Conservation (phyloP, 345 rosid genomes). For the Excoecaria cochinchinensis region DNA sequence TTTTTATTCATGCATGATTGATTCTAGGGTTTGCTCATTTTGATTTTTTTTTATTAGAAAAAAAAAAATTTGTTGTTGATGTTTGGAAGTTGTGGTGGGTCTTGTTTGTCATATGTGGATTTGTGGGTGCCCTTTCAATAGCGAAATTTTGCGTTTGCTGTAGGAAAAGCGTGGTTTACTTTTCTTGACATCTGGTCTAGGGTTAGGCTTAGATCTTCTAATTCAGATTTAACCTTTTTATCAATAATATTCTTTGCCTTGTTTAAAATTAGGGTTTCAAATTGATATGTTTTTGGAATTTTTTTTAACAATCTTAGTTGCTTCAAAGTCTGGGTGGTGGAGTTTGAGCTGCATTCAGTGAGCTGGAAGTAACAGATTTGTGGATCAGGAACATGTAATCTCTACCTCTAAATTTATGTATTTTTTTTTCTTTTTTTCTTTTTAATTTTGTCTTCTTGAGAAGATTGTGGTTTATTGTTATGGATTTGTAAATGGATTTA, state of each 20-base stretch:
- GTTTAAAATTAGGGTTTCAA: not conserved
- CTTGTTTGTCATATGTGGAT: not conserved
- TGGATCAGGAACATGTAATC: slow-evolving; percentile 24
- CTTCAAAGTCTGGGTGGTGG: slow-evolving; percentile 5
- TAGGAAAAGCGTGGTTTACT: not conserved
- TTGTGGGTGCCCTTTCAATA: slow-evolving; percentile 5
- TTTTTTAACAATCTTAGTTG: not conserved
- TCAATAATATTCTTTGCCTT: not conserved
- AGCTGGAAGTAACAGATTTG: slow-evolving; percentile 14
- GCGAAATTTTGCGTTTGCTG: not conserved
- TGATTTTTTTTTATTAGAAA: not conserved
- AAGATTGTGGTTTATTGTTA: not conserved
- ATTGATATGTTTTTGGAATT: not conserved
- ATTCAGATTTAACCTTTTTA: not conserved
- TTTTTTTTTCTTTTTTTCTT: not conserved
- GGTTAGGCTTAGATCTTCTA: slow-evolving; percentile 22
- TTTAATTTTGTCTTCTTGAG: not conserved
- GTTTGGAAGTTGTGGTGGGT: slow-evolving; percentile 9
- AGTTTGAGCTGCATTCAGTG: slow-evolving; percentile 21
- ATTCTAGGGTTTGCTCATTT: not conserved
- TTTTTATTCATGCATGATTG: slow-evolving; percentile 9
- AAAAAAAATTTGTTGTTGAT: not conserved
- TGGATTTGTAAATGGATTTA: slow-evolving; percentile 1
- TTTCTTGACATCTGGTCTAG: slow-evolving; percentile 6
- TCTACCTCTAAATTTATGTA: not conserved